Base-by-base conservation (phyloP, 371 early-diverging fungal genomes). In the Modicella reniformis region DNA sequence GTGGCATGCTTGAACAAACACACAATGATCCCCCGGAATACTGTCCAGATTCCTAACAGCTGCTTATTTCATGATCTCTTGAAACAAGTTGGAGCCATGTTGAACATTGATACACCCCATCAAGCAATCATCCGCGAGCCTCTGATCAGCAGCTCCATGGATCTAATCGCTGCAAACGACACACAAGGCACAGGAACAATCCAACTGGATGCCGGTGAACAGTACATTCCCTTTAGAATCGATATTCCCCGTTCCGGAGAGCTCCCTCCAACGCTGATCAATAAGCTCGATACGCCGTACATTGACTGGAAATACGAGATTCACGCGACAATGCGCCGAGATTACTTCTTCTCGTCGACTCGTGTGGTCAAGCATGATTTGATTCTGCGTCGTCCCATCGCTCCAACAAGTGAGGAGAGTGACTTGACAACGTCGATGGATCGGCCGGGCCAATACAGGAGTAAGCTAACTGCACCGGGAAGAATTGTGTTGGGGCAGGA, bases 281-380 rank as follows among this genome's bases (percentile, higher is more conserved):
- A 77, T 73, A 77, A 72, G 50, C 67, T 77, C 50, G 79, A 77
- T 58, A 77, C 79, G 6, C 70, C 65, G 0, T 77, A 50, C 41
- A 72, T 77, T 28, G 79, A 77, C 53, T 77, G 79, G 79, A 72
- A 72, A 54, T 77, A 77, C 33, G 72, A 77, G 66, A 69, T 77
- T 56, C 72, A 72, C 52, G 73, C 72, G 7, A 65, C 72, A 3
- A 19, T 77, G 19, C 62, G 70, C 23, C 72, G 79, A n/a, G 57
- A 72, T 21, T 77, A 57, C 62, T 72, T 77, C 52, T 77, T 77
- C 33, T 77, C 79, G 23, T 9, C 62, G 44, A 77, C 72, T 8
- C 72, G 72, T 17, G 70, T 72, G 19, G 59, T 72, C 50, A 72
- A 77, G 59, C 72, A 69, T 32, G 79, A 77, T 30, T 49, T 77